phyloP scores from a whole-genome alignment of 1,139 yeast genomes.

The Blastobotrys proliferans region DNA sequence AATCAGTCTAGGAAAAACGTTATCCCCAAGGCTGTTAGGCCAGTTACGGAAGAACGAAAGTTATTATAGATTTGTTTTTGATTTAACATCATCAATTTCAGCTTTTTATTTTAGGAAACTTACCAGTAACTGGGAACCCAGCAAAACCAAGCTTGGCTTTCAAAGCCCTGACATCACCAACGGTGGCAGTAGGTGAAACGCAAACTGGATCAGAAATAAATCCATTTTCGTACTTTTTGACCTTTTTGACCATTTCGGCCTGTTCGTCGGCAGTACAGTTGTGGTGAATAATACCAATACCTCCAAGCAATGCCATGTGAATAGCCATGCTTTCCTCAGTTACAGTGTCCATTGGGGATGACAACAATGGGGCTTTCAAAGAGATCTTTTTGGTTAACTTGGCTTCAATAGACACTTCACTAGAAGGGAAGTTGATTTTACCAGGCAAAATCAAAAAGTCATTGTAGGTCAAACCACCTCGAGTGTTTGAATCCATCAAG shows the following conservation, averaged over 20 bases:
- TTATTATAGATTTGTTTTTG: conserved; percentile 47
- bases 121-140: conserved; percentile 99
- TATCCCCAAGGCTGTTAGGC: conserved; percentile 97
- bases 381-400: conserved; percentile 87
- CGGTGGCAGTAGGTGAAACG: conserved; percentile 68
- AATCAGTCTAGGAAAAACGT: conserved; percentile 29
- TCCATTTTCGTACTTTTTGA: conserved; percentile 95
- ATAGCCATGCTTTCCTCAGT: conserved; percentile 98
- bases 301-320: conserved; percentile 97
- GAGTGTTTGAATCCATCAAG: conserved; percentile 81
- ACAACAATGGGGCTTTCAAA: conserved; percentile 89
- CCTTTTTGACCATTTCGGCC: conserved; percentile 97
- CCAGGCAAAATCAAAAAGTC: conserved; percentile 96
- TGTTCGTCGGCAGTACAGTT: conserved; percentile 96
- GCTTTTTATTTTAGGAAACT: conserved; percentile 40
- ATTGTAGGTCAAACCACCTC: conserved; percentile 97
- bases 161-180: conserved; percentile 74
- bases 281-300: conserved; percentile 98
- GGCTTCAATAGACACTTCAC: conserved; percentile 71
- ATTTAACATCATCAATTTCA: conserved; percentile 50
- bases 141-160: conserved; percentile 81
- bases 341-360: conserved; percentile 99
- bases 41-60: conserved; percentile 99
- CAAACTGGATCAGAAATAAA: conserved; percentile 94
- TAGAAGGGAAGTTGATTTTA: conserved; percentile 83